Percentiles rank a stretch among this genome's conserved stretches.
phyloP scores from a whole-genome alignment of 352 stramenopile species.

The Phytopythium aichiense region DNA sequence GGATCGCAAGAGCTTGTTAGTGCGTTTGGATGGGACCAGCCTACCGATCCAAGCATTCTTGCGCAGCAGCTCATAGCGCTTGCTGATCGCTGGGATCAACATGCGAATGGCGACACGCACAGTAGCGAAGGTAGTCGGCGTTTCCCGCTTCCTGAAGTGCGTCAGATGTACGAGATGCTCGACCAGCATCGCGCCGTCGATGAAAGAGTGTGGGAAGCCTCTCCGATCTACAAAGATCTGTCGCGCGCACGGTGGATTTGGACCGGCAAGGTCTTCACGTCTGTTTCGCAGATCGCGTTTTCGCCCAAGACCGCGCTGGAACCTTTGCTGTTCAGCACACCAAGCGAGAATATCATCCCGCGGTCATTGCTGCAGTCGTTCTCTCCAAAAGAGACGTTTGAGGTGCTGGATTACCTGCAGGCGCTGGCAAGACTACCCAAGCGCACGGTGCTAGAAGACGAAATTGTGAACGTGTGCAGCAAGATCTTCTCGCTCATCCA shows the following conservation, averaged over 20 bases:
- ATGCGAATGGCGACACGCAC: constrained; percentile 7
- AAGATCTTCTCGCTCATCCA: constrained; percentile 48
- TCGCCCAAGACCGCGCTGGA: constrained; percentile 39
- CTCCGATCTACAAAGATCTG: constrained; percentile 33
- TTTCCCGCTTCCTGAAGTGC: constrained; percentile 43
- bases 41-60: constrained; percentile 34
- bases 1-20: constrained; percentile 41
- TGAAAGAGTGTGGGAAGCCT: constrained; percentile 23
- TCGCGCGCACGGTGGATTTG: constrained; percentile 57
- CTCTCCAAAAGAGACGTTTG: constrained; percentile 47
- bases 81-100: constrained; percentile 22
- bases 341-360: constrained; percentile 53
- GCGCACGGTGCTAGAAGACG: constrained; percentile 17
- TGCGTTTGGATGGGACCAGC: constrained; percentile 56
- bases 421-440: constrained; percentile 40
- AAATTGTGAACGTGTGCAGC: constrained; percentile 29
- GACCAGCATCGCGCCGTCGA: constrained; percentile 28
- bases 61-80: constrained; percentile 54
- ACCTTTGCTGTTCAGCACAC: constrained; percentile 55
- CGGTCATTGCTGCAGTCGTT: constrained; percentile 54
- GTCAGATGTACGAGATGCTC: constrained; percentile 52
- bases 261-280: constrained; percentile 57
- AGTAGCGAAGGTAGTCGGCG: constrained; percentile 10
- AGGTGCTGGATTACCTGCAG: constrained; percentile 47
- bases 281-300: constrained; percentile 47